Evolutionary conservation across 176 grass and related monocot genomes (phyloP).

Genomic region (Cenchrus americanus): DNA sequence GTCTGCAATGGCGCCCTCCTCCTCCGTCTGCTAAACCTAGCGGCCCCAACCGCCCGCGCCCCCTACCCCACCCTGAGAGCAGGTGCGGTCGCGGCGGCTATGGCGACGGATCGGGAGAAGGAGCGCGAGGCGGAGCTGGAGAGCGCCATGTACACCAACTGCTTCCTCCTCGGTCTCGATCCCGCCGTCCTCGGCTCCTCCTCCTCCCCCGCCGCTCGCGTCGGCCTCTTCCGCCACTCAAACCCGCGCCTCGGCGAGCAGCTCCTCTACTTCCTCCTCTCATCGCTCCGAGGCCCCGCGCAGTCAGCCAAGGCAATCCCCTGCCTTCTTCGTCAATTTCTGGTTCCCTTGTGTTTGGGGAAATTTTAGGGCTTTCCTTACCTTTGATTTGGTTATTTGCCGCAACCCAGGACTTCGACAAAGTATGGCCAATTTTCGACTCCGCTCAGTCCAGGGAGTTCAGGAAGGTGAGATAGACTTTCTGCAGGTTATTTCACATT

Average conservation of each 20-base stretch:
- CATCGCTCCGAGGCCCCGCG: slow-evolving; percentile 81
- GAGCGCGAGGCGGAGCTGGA: slow-evolving; percentile 99
- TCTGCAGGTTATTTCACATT: slow-evolving; percentile 24
- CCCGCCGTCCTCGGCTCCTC: slow-evolving; percentile 69
- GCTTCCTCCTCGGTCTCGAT: slow-evolving; percentile 96
- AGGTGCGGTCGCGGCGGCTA: slow-evolving; percentile 29
- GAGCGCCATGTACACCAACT: slow-evolving; percentile 99
- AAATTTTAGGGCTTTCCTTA: not conserved
- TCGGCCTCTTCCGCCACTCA: slow-evolving; percentile 92
- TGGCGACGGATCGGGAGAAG: slow-evolving; percentile 98
- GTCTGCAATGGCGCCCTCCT: slow-evolving; percentile 35
- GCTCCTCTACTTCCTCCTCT: slow-evolving; percentile 99
- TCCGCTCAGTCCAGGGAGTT: slow-evolving; percentile 96
- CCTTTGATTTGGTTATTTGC: slow-evolving; percentile 33
- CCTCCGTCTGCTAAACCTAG: slow-evolving; percentile 35
- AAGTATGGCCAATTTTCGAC: slow-evolving; percentile 96
- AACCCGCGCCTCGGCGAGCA: slow-evolving; percentile 97
- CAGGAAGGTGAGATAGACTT: slow-evolving; percentile 72
- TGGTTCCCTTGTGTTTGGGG: not conserved
- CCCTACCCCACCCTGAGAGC: not conserved
- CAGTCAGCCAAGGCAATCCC: slow-evolving; percentile 77
- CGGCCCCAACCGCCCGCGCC: not conserved
- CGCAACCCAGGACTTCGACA: slow-evolving; percentile 86
- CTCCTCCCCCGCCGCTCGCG: slow-evolving; percentile 45
- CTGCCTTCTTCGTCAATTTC: not conserved